Conservation (phyloP, 805 yeast species). For the Torulaspora maleeae region DNA sequence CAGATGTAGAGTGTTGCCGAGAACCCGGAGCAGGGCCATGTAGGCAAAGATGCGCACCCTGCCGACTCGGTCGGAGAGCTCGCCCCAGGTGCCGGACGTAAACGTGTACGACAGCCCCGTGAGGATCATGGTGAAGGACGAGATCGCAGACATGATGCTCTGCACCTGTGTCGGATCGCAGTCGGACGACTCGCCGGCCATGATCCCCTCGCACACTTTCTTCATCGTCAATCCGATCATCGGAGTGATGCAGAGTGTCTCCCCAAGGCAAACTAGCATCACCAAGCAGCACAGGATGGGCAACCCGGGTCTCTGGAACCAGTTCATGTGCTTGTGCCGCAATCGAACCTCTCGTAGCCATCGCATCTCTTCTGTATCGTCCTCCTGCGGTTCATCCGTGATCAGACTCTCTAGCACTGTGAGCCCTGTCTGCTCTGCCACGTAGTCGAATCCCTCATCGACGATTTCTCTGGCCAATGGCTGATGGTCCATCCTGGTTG, state of each 20-base stretch:
- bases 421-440: slow-evolving; percentile 22
- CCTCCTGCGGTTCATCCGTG: slow-evolving; percentile 9
- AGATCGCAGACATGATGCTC: slow-evolving; percentile 44
- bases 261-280: slow-evolving; percentile 42
- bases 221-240: slow-evolving; percentile 35
- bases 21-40: slow-evolving; percentile 25
- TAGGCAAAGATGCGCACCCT: slow-evolving; percentile 47
- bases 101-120: slow-evolving; percentile 45
- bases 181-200: slow-evolving; percentile 22
- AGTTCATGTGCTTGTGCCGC: slow-evolving; percentile 41
- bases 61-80: slow-evolving; percentile 60
- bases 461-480: slow-evolving; percentile 5
- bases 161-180: slow-evolving; percentile 44
- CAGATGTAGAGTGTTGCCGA: slow-evolving; percentile 21
- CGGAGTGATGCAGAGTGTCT: slow-evolving; percentile 40
- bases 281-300: slow-evolving; percentile 43
- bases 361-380: slow-evolving; percentile 22
- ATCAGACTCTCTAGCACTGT: slow-evolving; percentile 14
- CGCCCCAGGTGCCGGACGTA: slow-evolving; percentile 60
- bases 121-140: slow-evolving; percentile 41
- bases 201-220: slow-evolving; percentile 40
- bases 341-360: slow-evolving; percentile 49
- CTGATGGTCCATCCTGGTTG: neutral
- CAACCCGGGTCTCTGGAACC: slow-evolving; percentile 57
- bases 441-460: slow-evolving; percentile 22